Conservation (phyloP, 2,329 filamentous ascomycete genomes). For the Aspergillus glaucus region DNA sequence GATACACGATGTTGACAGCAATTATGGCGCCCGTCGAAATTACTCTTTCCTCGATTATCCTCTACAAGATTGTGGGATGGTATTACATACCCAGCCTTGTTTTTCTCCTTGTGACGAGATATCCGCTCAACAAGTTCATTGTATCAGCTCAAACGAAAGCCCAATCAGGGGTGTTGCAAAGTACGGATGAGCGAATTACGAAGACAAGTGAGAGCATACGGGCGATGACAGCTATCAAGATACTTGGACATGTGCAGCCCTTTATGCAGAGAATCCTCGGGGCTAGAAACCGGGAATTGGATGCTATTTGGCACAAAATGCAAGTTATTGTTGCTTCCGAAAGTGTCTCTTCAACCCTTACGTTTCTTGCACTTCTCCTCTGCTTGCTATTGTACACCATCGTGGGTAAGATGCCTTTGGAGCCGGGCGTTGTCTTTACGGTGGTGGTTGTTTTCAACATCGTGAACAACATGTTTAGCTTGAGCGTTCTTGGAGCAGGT, state of each 20-base stretch:
- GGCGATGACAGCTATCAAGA: constrained; percentile 6
- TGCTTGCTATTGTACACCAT: constrained; percentile 3
- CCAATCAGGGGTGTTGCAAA: constrained; percentile 6
- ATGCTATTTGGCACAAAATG: constrained; percentile 9
- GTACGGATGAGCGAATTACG: constrained; percentile 5
- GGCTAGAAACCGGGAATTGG: constrained; percentile 3
- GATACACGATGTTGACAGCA: constrained; percentile 7
- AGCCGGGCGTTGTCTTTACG: constrained; percentile 7
- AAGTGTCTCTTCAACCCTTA: constrained; percentile 4
- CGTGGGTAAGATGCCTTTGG: constrained; percentile 2
- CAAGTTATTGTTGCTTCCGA: constrained; percentile 8
- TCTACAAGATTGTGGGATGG: constrained; percentile 8
- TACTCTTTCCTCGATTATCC: constrained; percentile 2
- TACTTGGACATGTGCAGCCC: constrained; percentile 6
- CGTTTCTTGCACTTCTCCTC: constrained; percentile 6
- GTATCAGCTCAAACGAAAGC: constrained; percentile 4
- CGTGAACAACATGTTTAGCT: constrained; percentile 8
- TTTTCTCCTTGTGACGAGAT: constrained; percentile 8
- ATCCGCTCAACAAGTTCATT: constrained; percentile 7
- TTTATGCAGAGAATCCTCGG: constrained; percentile 7
- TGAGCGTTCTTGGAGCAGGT: constrained; percentile 8
- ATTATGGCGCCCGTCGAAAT: constrained; percentile 10
- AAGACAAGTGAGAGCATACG: constrained; percentile 9
- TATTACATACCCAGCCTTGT: constrained; percentile 8
- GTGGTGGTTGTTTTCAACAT: constrained; percentile 9